Evolutionary conservation across 208 protist genomes (phyloP).

Genomic region (Leishmania tarentolae): DNA sequence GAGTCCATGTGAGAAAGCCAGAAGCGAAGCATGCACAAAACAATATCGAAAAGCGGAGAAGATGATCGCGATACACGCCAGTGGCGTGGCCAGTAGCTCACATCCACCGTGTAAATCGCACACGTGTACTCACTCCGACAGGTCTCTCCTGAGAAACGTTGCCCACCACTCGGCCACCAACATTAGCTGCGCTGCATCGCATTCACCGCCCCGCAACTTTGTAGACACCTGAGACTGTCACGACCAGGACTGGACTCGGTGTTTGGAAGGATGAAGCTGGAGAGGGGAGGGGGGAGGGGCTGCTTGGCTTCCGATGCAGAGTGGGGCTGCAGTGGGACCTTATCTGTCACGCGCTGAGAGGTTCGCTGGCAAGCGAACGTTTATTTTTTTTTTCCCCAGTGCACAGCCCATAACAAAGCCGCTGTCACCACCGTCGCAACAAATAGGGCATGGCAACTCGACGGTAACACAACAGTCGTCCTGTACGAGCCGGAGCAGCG

Average conservation of each 20-base stretch:
- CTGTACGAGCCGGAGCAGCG: not conserved
- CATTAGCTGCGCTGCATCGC: not conserved
- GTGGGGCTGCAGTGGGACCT: not conserved
- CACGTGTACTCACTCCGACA: not conserved
- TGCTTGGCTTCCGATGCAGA: not conserved
- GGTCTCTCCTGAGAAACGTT: not conserved
- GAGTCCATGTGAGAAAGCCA: not conserved
- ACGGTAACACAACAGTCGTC: not conserved
- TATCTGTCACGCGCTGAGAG: not conserved
- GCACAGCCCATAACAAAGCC: accelerated
- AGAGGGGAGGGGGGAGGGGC: not conserved
- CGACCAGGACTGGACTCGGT: not conserved
- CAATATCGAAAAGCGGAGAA: not conserved
- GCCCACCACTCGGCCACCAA: not conserved
- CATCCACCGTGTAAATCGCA: not conserved
- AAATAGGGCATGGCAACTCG: not conserved
- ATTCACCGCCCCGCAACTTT: not conserved
- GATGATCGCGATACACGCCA: not conserved
- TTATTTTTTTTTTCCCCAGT: not conserved
- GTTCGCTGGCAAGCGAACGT: not conserved
- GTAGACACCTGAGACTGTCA: not conserved
- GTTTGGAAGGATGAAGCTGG: not conserved
- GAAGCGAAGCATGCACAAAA: not conserved
- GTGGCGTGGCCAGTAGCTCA: not conserved
- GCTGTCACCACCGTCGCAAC: not conserved